phyloP scores from a whole-genome alignment of 148 eudicot genomes.

The Camellia granthamiana region DNA sequence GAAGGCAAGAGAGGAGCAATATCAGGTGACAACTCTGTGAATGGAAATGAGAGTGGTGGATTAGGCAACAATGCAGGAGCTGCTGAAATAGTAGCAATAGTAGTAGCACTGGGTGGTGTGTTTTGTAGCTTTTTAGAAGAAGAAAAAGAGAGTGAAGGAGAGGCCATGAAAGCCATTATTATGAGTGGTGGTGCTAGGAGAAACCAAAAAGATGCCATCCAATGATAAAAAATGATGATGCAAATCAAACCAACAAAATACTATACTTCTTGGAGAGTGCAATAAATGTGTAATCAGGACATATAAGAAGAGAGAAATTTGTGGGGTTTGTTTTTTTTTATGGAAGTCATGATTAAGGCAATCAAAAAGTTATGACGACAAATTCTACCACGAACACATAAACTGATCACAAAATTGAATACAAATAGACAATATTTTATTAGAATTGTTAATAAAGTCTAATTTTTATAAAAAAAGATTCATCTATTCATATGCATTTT shows the following conservation, averaged over 20 bases:
- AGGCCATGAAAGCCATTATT: constrained; percentile 16
- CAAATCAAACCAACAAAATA: not conserved
- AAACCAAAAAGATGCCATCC: constrained; percentile 24
- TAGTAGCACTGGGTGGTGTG: not conserved
- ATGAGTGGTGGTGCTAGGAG: not conserved
- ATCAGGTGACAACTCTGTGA: constrained; percentile 30
- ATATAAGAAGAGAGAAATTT: not conserved
- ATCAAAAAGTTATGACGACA: not conserved
- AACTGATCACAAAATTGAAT: no score
- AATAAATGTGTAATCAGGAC: constrained; percentile 1
- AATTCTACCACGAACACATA: no score
- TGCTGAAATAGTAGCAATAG: constrained; percentile 20
- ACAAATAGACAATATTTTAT: no score
- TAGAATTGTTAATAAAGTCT: no score
- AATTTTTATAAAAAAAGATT: no score
- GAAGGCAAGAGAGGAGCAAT: constrained; percentile 39
- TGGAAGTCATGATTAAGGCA: constrained; percentile 14
- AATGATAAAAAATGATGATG: not conserved
- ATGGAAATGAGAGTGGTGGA: constrained; percentile 16
- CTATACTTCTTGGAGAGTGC: not conserved
- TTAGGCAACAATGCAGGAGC: constrained; percentile 27
- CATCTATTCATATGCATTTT: no score
- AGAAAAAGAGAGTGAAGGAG: constrained; percentile 8
- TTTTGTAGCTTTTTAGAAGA: constrained; percentile 1
- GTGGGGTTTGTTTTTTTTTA: not conserved